Evolutionary conservation across 2,329 filamentous ascomycete genomes (phyloP), one percentile per base, ranked within the genome.

Genomic region (Talaromyces sp.): DNA sequence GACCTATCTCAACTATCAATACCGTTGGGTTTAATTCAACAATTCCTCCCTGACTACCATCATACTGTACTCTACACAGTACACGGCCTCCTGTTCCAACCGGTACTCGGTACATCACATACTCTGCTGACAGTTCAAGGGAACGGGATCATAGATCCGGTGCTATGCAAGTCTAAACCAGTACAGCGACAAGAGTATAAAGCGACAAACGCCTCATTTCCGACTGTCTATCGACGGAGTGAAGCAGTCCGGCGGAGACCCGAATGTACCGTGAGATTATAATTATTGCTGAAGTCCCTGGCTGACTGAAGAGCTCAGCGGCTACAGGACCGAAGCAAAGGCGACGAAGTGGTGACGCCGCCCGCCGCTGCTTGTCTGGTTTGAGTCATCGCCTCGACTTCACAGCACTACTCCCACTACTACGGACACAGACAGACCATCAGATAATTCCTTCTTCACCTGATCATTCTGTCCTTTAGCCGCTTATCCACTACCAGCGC

Each of bases 241-340:
- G 55, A 58, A 31, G 8, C 55, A 58, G 55, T 44, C 55, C 55
- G 55, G 55, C 33, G 35, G 25, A 42, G 35, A 23, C 4, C 55
- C 55, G 55, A 58, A 31, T 25, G 37, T 44, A 14, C 55, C 25
- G 37, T 50, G 28, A 35, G 31, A 31, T 4, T 35, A 37, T 31
- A 28, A 5, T 16, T 31, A 11, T 33, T 39, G 5, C 35, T 23
- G n/a, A 25, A 55, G 28, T 6, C 28, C 31, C 11, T 14, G 14
- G 18, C 7, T 6, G 44, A 50, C 8, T 23, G 28, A 52, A 39
- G 50, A 61, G 44, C 33, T 61, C 48, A 61, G 59, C 59, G 59
- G 59, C 59, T 37, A 60, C 25, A 11, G n/a, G 46, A 28, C 44
- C 44, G 21, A 46, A 21, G 5, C 2, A 16, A 54, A 35, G 50